Conservation (phyloP, 2,329 filamentous ascomycete genomes). For the Fusarium sterilihyphosum region DNA sequence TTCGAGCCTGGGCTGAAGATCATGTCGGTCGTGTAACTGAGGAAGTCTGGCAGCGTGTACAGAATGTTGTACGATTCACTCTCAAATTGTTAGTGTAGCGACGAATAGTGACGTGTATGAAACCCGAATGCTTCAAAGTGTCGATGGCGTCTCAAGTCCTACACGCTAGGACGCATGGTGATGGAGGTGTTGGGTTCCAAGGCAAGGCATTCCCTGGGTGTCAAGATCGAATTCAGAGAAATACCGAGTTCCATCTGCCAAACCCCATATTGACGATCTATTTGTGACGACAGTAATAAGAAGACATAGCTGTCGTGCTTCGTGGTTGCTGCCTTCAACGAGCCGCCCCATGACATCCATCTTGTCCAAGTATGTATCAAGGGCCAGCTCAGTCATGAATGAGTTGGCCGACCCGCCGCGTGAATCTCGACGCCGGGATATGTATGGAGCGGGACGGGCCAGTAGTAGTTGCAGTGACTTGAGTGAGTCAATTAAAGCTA, state of each 20-base stretch:
- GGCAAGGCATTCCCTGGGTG: constrained; percentile 1
- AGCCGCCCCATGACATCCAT: background rate
- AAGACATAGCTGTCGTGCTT: background rate
- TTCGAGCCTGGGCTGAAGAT: background rate
- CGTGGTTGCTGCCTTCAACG: background rate
- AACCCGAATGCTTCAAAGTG: constrained; percentile 1
- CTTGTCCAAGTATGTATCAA: background rate
- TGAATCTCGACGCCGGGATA: constrained; percentile 5
- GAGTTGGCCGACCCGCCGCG: constrained; percentile 25
- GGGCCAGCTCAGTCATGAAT: constrained; percentile 28
- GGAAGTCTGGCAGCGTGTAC: background rate
- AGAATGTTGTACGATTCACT: background rate
- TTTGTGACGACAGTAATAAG: background rate
- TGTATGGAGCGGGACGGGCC: constrained; percentile 9
- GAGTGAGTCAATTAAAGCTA: constrained; percentile 13
- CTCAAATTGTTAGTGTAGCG: background rate
- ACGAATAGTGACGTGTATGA: constrained; percentile 1
- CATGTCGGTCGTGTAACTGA: constrained; percentile 16
- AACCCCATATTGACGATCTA: background rate
- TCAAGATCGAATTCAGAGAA: background rate
- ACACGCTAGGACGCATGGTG: background rate
- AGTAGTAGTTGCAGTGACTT: constrained; percentile 1
- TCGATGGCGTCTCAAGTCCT: constrained; percentile 9
- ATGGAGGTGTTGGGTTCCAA: background rate
- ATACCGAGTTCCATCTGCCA: background rate